Percentiles rank a stretch among this genome's conserved stretches.
phyloP scores from a whole-genome alignment of 2,329 filamentous ascomycete species.

The Dactylonectria macrodidyma region DNA sequence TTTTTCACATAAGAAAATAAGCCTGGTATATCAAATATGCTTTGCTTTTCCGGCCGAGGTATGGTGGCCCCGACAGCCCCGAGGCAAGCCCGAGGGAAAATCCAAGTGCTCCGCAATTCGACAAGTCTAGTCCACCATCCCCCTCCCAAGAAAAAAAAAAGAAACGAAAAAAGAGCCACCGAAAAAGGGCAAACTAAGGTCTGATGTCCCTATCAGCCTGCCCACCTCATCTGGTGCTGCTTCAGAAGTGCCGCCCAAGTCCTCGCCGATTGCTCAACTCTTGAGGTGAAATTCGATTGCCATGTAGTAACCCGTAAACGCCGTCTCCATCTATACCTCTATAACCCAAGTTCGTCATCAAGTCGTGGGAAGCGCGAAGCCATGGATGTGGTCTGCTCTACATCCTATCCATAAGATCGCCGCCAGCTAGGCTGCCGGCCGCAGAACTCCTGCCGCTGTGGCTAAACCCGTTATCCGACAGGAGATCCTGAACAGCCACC shows the following conservation, averaged over 20 bases:
- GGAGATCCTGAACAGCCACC: constrained; percentile 87
- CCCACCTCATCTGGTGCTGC: constrained; percentile 33
- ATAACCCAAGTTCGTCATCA: constrained; percentile 57
- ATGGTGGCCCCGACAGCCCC: constrained; percentile 45
- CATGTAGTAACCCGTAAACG: constrained; percentile 53
- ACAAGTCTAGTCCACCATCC: constrained; percentile 47
- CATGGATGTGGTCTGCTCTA: constrained; percentile 49
- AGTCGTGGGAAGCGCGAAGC: constrained; percentile 51
- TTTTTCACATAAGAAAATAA: constrained; percentile 41
- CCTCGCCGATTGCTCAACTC: constrained; percentile 44
- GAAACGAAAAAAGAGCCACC: constrained; percentile 19
- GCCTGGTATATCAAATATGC: constrained; percentile 42
- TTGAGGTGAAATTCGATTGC: constrained; percentile 45
- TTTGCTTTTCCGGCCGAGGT: constrained; percentile 44
- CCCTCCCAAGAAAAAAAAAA: constrained; percentile 37
- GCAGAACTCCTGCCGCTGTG: constrained; percentile 84
- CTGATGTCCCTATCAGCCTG: constrained; percentile 26
- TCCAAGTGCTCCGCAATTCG: constrained; percentile 50
- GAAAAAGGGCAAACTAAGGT: constrained; percentile 22
- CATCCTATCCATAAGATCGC: constrained; percentile 74
- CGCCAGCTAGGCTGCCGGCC: constrained; percentile 82
- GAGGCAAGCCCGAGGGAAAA: constrained; percentile 50
- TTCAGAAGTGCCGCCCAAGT: constrained; percentile 46
- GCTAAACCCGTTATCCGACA: constrained; percentile 78
- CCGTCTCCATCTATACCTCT: constrained; percentile 58